Evolutionary conservation across 495 filamentous ascomycete genomes (phyloP).

Genomic region (Neurospora sp.): DNA sequence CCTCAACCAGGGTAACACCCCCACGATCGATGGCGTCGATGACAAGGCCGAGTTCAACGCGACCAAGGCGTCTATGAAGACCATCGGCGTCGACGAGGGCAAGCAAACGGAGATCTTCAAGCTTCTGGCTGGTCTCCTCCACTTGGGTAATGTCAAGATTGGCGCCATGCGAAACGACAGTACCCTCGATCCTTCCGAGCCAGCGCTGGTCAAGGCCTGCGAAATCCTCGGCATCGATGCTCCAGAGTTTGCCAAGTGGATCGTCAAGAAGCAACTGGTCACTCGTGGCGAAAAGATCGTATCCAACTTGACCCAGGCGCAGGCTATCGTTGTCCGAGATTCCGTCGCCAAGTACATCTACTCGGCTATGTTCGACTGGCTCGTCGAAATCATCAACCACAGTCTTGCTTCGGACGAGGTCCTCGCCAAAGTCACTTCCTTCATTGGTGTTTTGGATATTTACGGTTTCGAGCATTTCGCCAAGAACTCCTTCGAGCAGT

Average conservation of each 20-base stretch:
- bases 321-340: constrained; percentile 89
- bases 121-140: constrained; percentile 81
- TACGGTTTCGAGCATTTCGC: constrained; percentile 99
- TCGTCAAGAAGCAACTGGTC: constrained; percentile 96
- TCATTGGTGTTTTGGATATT: constrained; percentile 98
- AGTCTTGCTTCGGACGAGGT: constrained; percentile 87
- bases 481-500: constrained; percentile 99
- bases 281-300: constrained; percentile 97
- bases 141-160: constrained; percentile 95
- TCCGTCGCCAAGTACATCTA: constrained; percentile 99
- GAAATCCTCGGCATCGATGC: constrained; percentile 80
- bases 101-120: constrained; percentile 83
- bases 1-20: constrained; percentile 87
- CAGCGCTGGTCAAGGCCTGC: constrained; percentile 71
- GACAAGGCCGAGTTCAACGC: constrained; percentile 89
- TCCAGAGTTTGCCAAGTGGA: constrained; percentile 93
- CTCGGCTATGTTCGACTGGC: constrained; percentile 96
- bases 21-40: constrained; percentile 88
- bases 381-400: constrained; percentile 89
- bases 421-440: constrained; percentile 70
- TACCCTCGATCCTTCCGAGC: constrained; percentile 67
- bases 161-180: constrained; percentile 82
- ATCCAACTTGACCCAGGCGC: constrained; percentile 88
- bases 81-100: constrained; percentile 69
- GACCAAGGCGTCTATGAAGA: constrained; percentile 73